A percentile compares a stretch with the other conserved stretches of the same genome.
Evolutionary conservation across 345 rosid species (phyloP).

Genomic region (Arabidopsis arenosa): DNA sequence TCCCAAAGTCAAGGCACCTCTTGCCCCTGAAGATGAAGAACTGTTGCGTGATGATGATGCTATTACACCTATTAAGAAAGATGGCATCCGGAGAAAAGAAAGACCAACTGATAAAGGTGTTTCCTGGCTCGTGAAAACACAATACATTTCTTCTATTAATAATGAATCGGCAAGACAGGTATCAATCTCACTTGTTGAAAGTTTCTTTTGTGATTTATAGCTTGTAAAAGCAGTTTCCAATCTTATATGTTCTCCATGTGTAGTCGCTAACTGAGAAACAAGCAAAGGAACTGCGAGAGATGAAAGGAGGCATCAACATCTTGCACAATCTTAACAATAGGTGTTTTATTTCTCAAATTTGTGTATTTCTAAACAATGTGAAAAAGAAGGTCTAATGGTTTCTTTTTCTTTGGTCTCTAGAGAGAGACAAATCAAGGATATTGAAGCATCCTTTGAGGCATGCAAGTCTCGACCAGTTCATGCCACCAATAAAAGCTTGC

Average conservation of each 20-base stretch:
- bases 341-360: slow-evolving; percentile 52
- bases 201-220: background rate
- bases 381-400: slow-evolving; percentile 10
- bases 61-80: slow-evolving; percentile 77
- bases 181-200: slow-evolving; percentile 26
- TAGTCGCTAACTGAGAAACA: slow-evolving; percentile 96
- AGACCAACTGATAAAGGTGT: slow-evolving; percentile 96
- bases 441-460: slow-evolving; percentile 86
- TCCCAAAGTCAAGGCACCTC: slow-evolving; percentile 64
- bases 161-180: slow-evolving; percentile 90
- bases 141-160: slow-evolving; percentile 89
- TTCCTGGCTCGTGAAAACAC: slow-evolving; percentile 97
- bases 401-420: slow-evolving; percentile 49
- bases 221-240: slow-evolving; percentile 25
- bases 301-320: slow-evolving; percentile 73
- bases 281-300: slow-evolving; percentile 90
- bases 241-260: slow-evolving; percentile 34
- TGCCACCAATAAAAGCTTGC: slow-evolving; percentile 79
- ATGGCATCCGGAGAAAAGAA: slow-evolving; percentile 86
- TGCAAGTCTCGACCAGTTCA: slow-evolving; percentile 81
- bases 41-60: slow-evolving; percentile 85
- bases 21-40: slow-evolving; percentile 94
- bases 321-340: slow-evolving; percentile 80
- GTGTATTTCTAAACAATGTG: slow-evolving; percentile 5
- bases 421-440: slow-evolving; percentile 92